Evolutionary conservation across 2,329 filamentous ascomycete species (phyloP).

Genomic region (Epichloe festucae): DNA sequence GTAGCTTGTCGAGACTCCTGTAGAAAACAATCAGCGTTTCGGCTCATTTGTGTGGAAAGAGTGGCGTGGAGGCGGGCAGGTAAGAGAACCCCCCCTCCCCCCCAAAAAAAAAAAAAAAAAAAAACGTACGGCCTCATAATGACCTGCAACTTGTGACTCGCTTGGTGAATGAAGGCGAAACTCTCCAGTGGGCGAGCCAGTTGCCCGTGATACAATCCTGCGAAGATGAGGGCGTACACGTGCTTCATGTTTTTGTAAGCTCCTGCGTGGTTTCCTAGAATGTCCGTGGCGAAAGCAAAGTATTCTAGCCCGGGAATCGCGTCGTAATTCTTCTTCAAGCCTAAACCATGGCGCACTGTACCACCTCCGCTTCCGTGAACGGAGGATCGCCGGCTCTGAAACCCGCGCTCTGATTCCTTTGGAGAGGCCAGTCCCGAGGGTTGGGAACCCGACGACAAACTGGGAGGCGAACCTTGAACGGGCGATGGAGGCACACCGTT

Average conservation of each 20-base stretch:
- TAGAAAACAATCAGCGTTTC: neutral
- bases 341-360: conserved; percentile 15
- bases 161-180: conserved; percentile 47
- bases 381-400: conserved; percentile 37
- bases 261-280: conserved; percentile 68
- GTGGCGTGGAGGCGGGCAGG: conserved; percentile 1
- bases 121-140: conserved; percentile 59
- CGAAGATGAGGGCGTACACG: conserved; percentile 73
- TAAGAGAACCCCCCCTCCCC: too few species aligned
- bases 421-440: conserved; percentile 39
- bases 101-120: neutral
- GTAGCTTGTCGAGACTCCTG: conserved; percentile 37
- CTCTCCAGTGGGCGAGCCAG: conserved; percentile 79
- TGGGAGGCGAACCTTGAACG: conserved; percentile 41
- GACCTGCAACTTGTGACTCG: conserved; percentile 48
- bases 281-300: conserved; percentile 75
- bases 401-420: conserved; percentile 33
- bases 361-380: conserved; percentile 26
- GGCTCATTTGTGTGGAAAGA: neutral
- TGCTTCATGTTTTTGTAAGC: conserved; percentile 70
- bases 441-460: conserved; percentile 30
- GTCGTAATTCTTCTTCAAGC: conserved; percentile 54
- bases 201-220: conserved; percentile 81
- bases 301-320: conserved; percentile 82
- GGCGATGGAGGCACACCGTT: conserved; percentile 41